Evolutionary conservation across 345 rosid genomes (phyloP), one percentile per base, ranked within the genome.

Genomic region (Physaria fendleri): DNA sequence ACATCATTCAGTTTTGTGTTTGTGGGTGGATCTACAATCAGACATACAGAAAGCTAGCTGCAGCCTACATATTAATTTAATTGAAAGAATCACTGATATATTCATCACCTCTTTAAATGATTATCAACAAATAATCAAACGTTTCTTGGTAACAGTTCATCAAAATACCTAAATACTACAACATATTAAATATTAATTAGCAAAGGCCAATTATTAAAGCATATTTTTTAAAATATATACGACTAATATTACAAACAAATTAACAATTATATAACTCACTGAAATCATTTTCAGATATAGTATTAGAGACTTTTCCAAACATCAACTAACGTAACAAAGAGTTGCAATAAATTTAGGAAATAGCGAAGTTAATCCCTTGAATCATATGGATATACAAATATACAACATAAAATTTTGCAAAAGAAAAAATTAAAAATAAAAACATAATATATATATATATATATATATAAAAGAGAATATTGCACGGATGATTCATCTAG

Each of bases 1-100:
- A 47, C 37, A 57, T 51, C 58, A 47, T 29, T 47, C 22, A 39
- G 33, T 57, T 57, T 30, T 48, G n/a, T 66, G 58, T 48, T 49
- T 57, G 65, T 58, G 43, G 71, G 63, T 65, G 49, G 42, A 45
- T 28, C 40, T 46, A 65, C 58, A 57, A 28, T 29, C 18, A 25
- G 32, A 46, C 24, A 64, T 8, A 56, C 23, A 46, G 41, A 25
- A 44, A 44, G 16, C n/a, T 34, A 44, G 39, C 20, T 23, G n/a
- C n/a, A n/a, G n/a, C n/a, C n/a, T 23, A 17, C 3, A 25, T 24
- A 8, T 12, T 33, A 22, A n/a, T 34, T n/a, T n/a, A n/a, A n/a
- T n/a, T n/a, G n/a, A n/a, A n/a, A n/a, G n/a, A n/a, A n/a, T 4
- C n/a, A n/a, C n/a, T n/a, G n/a, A n/a, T n/a, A n/a, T n/a, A n/a